Base-by-base conservation (phyloP, 2,329 filamentous ascomycete species). In the Trichophyton mentagrophytes region DNA sequence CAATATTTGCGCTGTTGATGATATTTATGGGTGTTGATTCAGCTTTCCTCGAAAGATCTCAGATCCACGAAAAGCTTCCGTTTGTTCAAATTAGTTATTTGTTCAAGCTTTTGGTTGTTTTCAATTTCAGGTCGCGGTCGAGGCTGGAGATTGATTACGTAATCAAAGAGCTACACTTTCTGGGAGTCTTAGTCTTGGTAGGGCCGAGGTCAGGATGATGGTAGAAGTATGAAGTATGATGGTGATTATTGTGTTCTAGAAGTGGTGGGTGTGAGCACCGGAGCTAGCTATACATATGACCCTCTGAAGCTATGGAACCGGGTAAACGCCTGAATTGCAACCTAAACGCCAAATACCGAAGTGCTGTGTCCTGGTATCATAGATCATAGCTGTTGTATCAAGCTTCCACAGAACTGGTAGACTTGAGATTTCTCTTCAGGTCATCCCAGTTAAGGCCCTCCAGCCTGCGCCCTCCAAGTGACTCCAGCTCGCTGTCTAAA, bases 381-480 rank as follows among this genome's bases (percentile, higher is more conserved):
- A 58, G 20, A 36, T 42, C 40, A 44, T 44, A 44, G 56, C 33
- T 38, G 3, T 11, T 44, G 38, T 44, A 20, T 47, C 27, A 59
- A 22, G 57, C 38, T 44, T 46, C 57, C 30, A 59, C n/a, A 25
- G 44, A 47, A 49, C 17, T 13, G 57, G 13, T 44, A 6, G 57
- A 40, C 8, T 61, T 67, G 64, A 75, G 67, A 64, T 72, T 74
- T 51, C 70, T 66, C 57, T 68, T 73, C 59, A 78, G 67, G 63
- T 71, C 70, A 64, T 82, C 78, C 80, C 80, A 83, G 61, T 77
- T 80, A 46, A 82, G 67, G 7, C 78, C 78, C 58, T 79, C 77
- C 42, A 77, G 71, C 65, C 75, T 77, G 62, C 74, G 74, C 6
- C 79, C 78, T 15, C 71, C 70, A 36, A 77, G 64, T 2, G 71